Base-by-base conservation (phyloP, 768 basidiomycete species). In the Auriscalpium orientale region DNA sequence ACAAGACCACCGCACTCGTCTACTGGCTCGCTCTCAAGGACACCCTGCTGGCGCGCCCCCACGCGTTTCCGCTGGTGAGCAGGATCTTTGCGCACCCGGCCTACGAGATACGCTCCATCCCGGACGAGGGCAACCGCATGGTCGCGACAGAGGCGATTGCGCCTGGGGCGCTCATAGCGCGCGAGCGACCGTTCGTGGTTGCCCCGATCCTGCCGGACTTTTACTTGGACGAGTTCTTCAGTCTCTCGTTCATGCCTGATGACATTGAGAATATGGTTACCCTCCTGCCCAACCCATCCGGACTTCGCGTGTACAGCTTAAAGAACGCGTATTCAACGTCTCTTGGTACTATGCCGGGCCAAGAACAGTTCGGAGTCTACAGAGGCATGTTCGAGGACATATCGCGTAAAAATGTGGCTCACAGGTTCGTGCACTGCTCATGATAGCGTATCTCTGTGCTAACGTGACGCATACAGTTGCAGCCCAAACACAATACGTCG, bases 171-270 rank as follows among this genome's bases (percentile, higher is more conserved):
- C 22, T 28, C 22, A 28, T 28, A 46, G 58, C 73, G 13, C 62
- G 59, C n/a, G 74, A 77, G 50, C 70, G 74, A 4, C 73, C 74
- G 1, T 61, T 75, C 43, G 58, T 75, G n/a, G 59, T 76, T 7
- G 44, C 51, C 16, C 67, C 67, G 7, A 53, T 46, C 34, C 49
- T 51, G 6, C 54, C 56, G 54, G 49, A 46, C 3, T 48, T 56
- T 8, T 49, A 49, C 54, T 11, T 48, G 50, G 36, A 50, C 51
- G 38, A 53, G 51, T 22, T 20, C 22, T 28, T 28, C 22, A 28
- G 21, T 20, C 12, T 3, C 22, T 28, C 22, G 22, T 28, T 5
- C 22, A 28, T 28, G 5, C 22, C 22, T 28, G 22, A 28, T 28
- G 22, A 28, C 22, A 28, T 28, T 5, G 3, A 28, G 3, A 28